A percentile compares a stretch with the other conserved stretches of the same genome.
Evolutionary conservation across 257 asterid genomes (phyloP).

Genomic region (Leptodermis oblonga): DNA sequence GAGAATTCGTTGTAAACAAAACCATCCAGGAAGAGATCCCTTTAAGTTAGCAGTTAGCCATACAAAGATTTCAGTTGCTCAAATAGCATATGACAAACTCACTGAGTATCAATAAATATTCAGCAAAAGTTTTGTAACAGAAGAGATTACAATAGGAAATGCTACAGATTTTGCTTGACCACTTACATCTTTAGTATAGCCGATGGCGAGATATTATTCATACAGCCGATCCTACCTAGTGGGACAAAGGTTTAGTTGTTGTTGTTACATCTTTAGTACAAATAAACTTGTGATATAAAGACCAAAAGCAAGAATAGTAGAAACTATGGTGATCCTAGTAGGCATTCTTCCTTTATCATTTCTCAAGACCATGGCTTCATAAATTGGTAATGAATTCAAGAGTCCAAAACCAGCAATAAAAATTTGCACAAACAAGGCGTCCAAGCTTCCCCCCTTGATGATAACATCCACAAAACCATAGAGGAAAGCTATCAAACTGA

Average conservation of each 20-base stretch:
- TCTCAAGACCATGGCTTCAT: constrained; percentile 63
- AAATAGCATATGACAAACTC: no score
- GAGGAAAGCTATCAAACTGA: constrained; percentile 30
- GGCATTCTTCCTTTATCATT: constrained; percentile 63
- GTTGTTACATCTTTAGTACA: not conserved
- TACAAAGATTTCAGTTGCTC: no score
- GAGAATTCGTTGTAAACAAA: not conserved
- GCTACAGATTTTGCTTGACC: no score
- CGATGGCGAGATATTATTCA: not conserved
- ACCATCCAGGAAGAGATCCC: not conserved
- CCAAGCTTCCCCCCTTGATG: constrained; percentile 20
- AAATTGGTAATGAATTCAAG: constrained; percentile 53
- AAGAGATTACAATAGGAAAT: not conserved
- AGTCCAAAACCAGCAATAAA: constrained; percentile 48
- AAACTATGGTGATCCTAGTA: constrained; percentile 32
- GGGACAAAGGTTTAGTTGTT: no score
- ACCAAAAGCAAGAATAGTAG: constrained; percentile 31
- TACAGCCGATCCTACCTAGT: not conserved
- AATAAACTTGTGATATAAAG: constrained; percentile 22
- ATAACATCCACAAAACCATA: constrained; percentile 1
- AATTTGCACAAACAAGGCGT: constrained; percentile 31
- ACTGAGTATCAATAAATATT: no score
- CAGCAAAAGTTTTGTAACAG: not conserved
- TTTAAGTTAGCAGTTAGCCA: not conserved
- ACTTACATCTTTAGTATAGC: no score